Evolutionary conservation across 2,329 filamentous ascomycete genomes (phyloP).

Genomic region (Alternaria angustiovoidea): DNA sequence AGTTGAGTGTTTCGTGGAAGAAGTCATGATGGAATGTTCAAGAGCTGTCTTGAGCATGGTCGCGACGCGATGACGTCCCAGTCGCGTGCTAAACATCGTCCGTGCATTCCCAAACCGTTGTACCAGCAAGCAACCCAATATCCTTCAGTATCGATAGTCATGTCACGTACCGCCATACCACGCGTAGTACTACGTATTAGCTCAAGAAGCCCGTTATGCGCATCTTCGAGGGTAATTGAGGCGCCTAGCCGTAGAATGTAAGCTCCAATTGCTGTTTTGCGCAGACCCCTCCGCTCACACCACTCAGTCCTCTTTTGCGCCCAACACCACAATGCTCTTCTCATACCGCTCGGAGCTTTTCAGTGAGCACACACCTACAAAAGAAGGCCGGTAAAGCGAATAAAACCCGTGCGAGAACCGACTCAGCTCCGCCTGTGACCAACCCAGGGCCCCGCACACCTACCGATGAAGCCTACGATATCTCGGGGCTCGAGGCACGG

Average conservation of each 20-base stretch:
- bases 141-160: conserved; percentile 13
- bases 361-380: conserved; percentile 50
- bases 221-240: conserved; percentile 31
- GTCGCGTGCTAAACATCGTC: conserved; percentile 10
- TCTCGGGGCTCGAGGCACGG: conserved; percentile 64
- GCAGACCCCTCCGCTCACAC: conserved; percentile 18
- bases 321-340: conserved; percentile 18
- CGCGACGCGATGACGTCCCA: conserved; percentile 14
- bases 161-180: conserved; percentile 38
- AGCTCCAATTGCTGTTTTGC: conserved; percentile 15
- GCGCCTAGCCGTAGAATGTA: conserved; percentile 37
- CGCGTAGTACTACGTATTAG: conserved; percentile 31
- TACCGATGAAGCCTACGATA: conserved; percentile 67
- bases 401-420: conserved; percentile 46
- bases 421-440: conserved; percentile 43
- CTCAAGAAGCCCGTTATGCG: conserved; percentile 21
- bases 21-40: background rate
- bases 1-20: background rate
- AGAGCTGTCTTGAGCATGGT: background rate
- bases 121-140: conserved; percentile 7
- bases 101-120: conserved; percentile 8
- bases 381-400: conserved; percentile 66
- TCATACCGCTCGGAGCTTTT: conserved; percentile 48
- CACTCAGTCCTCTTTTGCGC: conserved; percentile 16
- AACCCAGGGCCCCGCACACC: conserved; percentile 39